phyloP scores from a whole-genome alignment of 164 flowering plant genomes.

The Tinospora cordifolia region DNA sequence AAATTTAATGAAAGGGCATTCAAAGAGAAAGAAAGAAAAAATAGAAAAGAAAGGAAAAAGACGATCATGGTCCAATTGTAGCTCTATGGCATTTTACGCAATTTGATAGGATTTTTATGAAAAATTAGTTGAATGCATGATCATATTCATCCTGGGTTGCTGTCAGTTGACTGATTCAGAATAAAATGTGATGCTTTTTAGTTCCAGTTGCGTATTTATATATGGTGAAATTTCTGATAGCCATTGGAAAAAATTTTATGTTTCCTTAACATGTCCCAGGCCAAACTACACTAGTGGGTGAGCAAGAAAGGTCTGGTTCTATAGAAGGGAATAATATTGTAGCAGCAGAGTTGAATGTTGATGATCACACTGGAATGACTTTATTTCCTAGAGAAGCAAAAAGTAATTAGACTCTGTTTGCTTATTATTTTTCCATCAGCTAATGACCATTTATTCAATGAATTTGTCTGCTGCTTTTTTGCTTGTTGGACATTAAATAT shows the following conservation, averaged over 20 bases:
- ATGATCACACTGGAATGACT: slow-evolving; percentile 27
- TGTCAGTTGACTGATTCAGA: not conserved
- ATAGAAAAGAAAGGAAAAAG: no score
- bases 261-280: slow-evolving; percentile 36
- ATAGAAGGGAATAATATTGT: slow-evolving; percentile 28
- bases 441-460: no score
- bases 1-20: no score
- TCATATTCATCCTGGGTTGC: not conserved
- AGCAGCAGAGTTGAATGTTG: slow-evolving; percentile 28
- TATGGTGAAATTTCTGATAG: slow-evolving; percentile 2
- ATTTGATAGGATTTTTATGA: no score
- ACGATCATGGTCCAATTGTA: no score
- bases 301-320: slow-evolving; percentile 30
- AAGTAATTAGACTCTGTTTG: slow-evolving; percentile 23
- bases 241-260: not conserved
- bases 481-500: not conserved
- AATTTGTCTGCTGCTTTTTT: not conserved
- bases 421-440: not conserved
- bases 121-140: not conserved
- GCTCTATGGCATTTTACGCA: no score
- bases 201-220: not conserved
- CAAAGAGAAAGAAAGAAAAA: no score
- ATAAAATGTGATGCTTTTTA: not conserved
- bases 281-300: slow-evolving; percentile 28
- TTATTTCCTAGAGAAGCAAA: slow-evolving; percentile 25